These are phyloP conservation scores for Graphiopsis chlorocephala DNA, from an alignment of 2,329 filamentous ascomycete genomes.

Conservation along the genomic window DNA sequence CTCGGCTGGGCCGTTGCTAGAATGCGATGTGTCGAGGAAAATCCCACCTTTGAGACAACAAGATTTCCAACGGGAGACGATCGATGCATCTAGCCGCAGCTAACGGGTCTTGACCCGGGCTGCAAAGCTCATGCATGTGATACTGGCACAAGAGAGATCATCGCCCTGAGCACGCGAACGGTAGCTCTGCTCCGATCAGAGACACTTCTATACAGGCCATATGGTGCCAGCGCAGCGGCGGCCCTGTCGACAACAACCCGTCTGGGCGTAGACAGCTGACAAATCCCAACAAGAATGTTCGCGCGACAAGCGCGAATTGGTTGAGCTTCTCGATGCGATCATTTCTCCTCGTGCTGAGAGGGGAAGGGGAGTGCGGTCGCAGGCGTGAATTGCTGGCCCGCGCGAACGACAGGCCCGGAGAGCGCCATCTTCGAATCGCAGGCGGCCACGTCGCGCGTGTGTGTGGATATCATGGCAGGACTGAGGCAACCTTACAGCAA, in stretches of 20 bases:
- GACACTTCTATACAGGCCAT: conserved; percentile 8
- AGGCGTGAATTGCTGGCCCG: not conserved
- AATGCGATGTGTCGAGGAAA: conserved; percentile 14
- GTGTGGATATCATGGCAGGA: conserved; percentile 19
- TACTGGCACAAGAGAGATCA: conserved; percentile 10
- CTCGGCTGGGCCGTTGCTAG: conserved; percentile 9
- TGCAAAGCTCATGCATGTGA: conserved; percentile 18
- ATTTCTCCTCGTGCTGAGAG: not conserved
- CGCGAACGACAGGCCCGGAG: conserved; percentile 10
- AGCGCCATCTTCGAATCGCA: conserved; percentile 28
- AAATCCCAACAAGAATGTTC: conserved; percentile 10
- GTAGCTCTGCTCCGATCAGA: conserved; percentile 15
- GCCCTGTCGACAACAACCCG: not conserved
- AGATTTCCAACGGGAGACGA: conserved; percentile 14
- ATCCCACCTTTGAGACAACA: conserved; percentile 8
- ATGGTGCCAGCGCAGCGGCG: conserved; percentile 14
- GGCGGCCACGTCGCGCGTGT: conserved; percentile 27
- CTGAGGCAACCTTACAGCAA: conserved; percentile 31
- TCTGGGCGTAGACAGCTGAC: conserved; percentile 8
- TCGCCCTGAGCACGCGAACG: conserved; percentile 12
- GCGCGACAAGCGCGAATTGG: conserved; percentile 9
- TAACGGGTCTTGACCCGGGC: conserved; percentile 16
- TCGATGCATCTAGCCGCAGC: conserved; percentile 16
- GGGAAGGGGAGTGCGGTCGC: not conserved
- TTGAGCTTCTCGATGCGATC: conserved; percentile 2